A percentile compares a stretch with the other conserved stretches of the same genome.
These are phyloP conservation scores for Botrytis tulipae DNA, from an alignment of 2,329 filamentous ascomycete species.

Conservation along the genomic window DNA sequence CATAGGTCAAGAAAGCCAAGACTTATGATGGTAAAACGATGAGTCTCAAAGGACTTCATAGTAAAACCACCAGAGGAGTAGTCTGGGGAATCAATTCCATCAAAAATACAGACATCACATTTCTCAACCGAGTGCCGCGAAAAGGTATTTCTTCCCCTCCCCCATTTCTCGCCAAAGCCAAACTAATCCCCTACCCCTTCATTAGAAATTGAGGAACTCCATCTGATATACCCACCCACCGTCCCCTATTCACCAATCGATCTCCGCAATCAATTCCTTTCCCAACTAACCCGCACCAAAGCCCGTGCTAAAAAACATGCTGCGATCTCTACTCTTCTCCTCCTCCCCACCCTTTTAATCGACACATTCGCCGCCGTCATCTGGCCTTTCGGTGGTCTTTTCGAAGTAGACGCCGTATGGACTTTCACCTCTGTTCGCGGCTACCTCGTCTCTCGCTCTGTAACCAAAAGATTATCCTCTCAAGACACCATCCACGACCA, in stretches of 20 bases:
- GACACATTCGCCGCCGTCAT: slow-evolving; percentile 33
- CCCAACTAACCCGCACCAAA: not conserved
- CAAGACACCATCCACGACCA: not conserved
- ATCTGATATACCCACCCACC: not conserved
- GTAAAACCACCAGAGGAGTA: slow-evolving; percentile 22
- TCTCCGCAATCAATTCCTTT: not conserved
- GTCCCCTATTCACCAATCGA: not conserved
- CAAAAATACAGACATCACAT: slow-evolving; percentile 25
- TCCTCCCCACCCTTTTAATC: slow-evolving; percentile 15
- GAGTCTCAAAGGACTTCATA: slow-evolving; percentile 22
- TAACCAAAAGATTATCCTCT: not conserved
- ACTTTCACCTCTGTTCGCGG: slow-evolving; percentile 34
- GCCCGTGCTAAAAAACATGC: not conserved
- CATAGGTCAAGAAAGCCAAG: slow-evolving; percentile 24
- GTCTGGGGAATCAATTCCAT: slow-evolving; percentile 22
- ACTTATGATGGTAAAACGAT: slow-evolving; percentile 25
- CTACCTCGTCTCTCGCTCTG: slow-evolving; percentile 17
- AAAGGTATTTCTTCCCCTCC: slow-evolving; percentile 14
- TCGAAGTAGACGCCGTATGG: slow-evolving; percentile 39
- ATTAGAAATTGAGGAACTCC: slow-evolving; percentile 11
- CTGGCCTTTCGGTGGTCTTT: slow-evolving; percentile 39
- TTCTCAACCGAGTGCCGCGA: slow-evolving; percentile 21
- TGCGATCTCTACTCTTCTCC: slow-evolving; percentile 1
- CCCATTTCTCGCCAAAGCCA: not conserved
- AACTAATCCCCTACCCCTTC: not conserved